phyloP scores from a whole-genome alignment of 352 stramenopile genomes.

The Nothophytophthora sp. region DNA sequence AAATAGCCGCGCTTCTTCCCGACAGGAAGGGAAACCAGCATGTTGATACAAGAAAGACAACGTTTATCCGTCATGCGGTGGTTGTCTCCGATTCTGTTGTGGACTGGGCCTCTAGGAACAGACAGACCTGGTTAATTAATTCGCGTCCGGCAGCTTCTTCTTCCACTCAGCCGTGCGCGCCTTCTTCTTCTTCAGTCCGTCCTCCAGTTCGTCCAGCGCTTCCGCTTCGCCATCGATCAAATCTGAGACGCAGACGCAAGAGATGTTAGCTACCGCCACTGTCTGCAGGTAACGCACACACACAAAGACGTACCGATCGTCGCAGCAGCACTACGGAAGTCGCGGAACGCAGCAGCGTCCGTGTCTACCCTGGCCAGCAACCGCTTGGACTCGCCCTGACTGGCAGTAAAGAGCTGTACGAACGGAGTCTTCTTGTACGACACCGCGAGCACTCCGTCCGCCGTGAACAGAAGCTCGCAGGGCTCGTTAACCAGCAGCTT shows the following conservation, averaged over 20 bases:
- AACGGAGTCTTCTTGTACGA: slow-evolving; percentile 69
- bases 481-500: slow-evolving; percentile 43
- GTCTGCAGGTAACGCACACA: slow-evolving; percentile 1
- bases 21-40: slow-evolving; percentile 39
- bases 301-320: slow-evolving; percentile 47
- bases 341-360: slow-evolving; percentile 28
- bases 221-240: slow-evolving; percentile 49
- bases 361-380: slow-evolving; percentile 15
- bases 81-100: not conserved
- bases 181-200: slow-evolving; percentile 84
- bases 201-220: slow-evolving; percentile 57
- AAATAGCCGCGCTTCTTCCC: slow-evolving; percentile 36
- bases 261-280: slow-evolving; percentile 5
- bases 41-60: slow-evolving; percentile 11
- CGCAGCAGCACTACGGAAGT: slow-evolving; percentile 46
- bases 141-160: slow-evolving; percentile 27
- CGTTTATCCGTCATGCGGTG: slow-evolving; percentile 25
- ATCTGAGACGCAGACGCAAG: slow-evolving; percentile 27
- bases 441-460: slow-evolving; percentile 43
- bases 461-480: slow-evolving; percentile 51
- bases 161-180: slow-evolving; percentile 54
- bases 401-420: slow-evolving; percentile 54
- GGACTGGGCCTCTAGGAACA: not conserved
- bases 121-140: slow-evolving; percentile 13
- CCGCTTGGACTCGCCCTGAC: slow-evolving; percentile 19